Conservation (phyloP, 805 yeast genomes). For the Vanderwaltozyma tropicalis region DNA sequence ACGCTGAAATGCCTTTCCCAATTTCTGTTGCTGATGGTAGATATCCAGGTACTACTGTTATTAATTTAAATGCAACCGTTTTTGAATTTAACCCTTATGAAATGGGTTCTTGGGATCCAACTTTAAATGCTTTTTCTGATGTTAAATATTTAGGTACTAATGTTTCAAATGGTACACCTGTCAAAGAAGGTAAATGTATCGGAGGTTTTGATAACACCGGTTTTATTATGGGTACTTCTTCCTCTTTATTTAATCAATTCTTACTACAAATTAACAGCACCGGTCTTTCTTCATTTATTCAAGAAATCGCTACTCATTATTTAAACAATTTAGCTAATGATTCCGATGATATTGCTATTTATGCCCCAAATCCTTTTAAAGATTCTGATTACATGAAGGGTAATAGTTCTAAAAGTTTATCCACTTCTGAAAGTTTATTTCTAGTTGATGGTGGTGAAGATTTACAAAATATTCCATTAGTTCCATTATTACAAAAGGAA, state of each 20-base stretch:
- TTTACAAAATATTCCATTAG: conserved; percentile 49
- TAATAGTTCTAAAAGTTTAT: conserved; percentile 30
- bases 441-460: conserved; percentile 73
- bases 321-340: conserved; percentile 37
- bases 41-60: conserved; percentile 46
- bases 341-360: conserved; percentile 58
- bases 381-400: conserved; percentile 31
- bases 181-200: conserved; percentile 41
- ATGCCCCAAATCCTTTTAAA: conserved; percentile 63
- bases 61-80: conserved; percentile 60
- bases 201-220: conserved; percentile 77
- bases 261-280: conserved; percentile 48
- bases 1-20: conserved; percentile 65
- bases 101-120: conserved; percentile 84
- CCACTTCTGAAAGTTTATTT: conserved; percentile 35
- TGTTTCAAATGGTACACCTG: conserved; percentile 51
- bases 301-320: conserved; percentile 36
- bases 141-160: conserved; percentile 62
- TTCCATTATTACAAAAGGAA: conserved; percentile 49
- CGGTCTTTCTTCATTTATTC: conserved; percentile 37
- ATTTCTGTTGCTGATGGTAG: conserved; percentile 59
- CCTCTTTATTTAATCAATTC: conserved; percentile 67
- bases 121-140: conserved; percentile 54
- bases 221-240: conserved; percentile 72
- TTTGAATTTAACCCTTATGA: conserved; percentile 58